Evolutionary conservation across 2,329 filamentous ascomycete species (phyloP).

Genomic region (Pezicula neosporulosa): DNA sequence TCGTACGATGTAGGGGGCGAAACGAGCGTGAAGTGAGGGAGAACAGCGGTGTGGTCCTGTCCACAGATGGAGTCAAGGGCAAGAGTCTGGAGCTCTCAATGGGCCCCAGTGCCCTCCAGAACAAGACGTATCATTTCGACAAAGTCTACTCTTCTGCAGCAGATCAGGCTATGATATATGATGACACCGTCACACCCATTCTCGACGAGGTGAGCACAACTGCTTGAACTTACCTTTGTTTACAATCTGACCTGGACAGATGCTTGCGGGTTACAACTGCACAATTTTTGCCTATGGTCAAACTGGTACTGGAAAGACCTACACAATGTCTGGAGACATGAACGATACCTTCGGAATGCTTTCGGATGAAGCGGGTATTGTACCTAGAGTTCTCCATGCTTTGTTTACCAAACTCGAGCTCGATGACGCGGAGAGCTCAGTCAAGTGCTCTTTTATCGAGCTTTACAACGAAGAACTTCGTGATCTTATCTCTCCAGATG

Average conservation of each 20-base stretch:
- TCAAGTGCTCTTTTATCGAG: constrained; percentile 98
- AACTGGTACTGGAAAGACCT: constrained; percentile 97
- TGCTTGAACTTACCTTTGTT: neutral
- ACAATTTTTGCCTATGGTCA: constrained; percentile 99
- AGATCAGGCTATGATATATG: constrained; percentile 90
- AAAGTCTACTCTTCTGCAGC: constrained; percentile 95
- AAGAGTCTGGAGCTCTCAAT: constrained; percentile 83
- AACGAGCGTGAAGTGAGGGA: constrained; percentile 91
- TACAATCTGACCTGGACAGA: constrained; percentile 46
- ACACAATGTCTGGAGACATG: constrained; percentile 99
- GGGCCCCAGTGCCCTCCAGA: constrained; percentile 87
- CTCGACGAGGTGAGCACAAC: constrained; percentile 71
- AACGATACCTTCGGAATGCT: constrained; percentile 79
- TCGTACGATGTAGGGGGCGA: constrained; percentile 88
- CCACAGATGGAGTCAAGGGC: constrained; percentile 83
- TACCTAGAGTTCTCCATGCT: constrained; percentile 83
- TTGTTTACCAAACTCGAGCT: constrained; percentile 82
- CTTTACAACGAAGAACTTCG: constrained; percentile 97
- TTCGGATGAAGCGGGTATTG: constrained; percentile 90
- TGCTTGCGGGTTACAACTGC: constrained; percentile 92
- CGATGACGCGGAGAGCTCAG: constrained; percentile 77
- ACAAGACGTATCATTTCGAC: constrained; percentile 96
- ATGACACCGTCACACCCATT: constrained; percentile 91
- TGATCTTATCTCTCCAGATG: constrained; percentile 80
- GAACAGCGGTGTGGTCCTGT: constrained; percentile 90